phyloP scores from a whole-genome alignment of 192 early-diverging fungal genomes.

The Gaertneriomyces sp. region DNA sequence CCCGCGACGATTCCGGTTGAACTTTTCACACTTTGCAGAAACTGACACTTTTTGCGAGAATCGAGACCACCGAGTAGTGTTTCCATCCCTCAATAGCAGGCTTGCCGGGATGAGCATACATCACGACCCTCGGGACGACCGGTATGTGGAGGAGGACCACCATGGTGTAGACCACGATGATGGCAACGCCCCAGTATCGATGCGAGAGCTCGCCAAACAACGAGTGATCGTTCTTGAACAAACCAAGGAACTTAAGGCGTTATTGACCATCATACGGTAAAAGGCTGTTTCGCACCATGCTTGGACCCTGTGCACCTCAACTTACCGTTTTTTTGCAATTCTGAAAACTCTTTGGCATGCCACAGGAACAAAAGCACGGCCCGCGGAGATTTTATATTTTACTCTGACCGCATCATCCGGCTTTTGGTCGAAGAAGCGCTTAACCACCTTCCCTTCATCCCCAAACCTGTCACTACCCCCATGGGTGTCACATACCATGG shows the following conservation, averaged over 20 bases:
- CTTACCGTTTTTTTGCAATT: not conserved
- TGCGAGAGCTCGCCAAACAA: too few relatives aligned
- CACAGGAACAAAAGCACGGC: slow-evolving; percentile 58
- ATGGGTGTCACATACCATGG: slow-evolving; percentile 56
- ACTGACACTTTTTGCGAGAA: too few relatives aligned
- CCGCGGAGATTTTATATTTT: slow-evolving; percentile 93
- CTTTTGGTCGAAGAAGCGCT: slow-evolving; percentile 91
- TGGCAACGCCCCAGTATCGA: too few relatives aligned
- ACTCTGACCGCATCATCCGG: slow-evolving; percentile 56
- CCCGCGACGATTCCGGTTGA: too few relatives aligned
- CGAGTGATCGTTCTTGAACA: slow-evolving; percentile 32
- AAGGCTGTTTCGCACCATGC: too few relatives aligned
- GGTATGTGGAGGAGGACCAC: too few relatives aligned
- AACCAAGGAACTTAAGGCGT: slow-evolving; percentile 33
- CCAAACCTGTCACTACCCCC: slow-evolving; percentile 74
- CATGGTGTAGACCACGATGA: too few relatives aligned
- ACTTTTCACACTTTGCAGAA: too few relatives aligned
- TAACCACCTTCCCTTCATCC: slow-evolving; percentile 83
- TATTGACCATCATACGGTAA: slow-evolving; percentile 71
- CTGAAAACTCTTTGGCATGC: not conserved
- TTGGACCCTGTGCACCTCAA: not conserved
- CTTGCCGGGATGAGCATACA: too few relatives aligned
- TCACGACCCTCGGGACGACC: too few relatives aligned
- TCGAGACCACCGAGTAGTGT: too few relatives aligned
- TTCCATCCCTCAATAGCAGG: too few relatives aligned